These are phyloP conservation scores for Dentipellis fragilis DNA, from an alignment of 768 basidiomycete species.

Conservation along the genomic window DNA sequence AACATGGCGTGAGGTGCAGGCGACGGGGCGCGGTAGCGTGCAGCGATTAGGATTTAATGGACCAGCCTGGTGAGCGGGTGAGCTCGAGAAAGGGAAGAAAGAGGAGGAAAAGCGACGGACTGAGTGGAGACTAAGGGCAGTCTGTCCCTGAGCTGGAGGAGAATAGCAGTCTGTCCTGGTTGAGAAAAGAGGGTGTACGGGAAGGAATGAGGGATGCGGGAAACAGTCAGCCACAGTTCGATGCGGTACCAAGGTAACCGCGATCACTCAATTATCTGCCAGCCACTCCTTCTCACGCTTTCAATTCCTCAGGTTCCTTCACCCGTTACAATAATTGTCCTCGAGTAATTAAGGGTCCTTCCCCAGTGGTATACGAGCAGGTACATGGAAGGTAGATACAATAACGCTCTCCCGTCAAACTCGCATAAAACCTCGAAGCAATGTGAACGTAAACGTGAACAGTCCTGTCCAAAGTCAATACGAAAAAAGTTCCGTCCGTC, in stretches of 20 bases:
- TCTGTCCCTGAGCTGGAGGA: not conserved
- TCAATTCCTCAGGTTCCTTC: too few relatives aligned
- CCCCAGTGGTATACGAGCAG: not conserved
- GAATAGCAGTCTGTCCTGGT: not conserved
- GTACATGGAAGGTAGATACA: not conserved
- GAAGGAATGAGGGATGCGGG: conserved; percentile 12
- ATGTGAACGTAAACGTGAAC: not conserved
- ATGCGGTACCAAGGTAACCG: not conserved
- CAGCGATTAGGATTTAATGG: not conserved
- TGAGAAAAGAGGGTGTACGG: conserved; percentile 2
- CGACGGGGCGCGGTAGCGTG: not conserved
- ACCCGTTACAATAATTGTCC: not conserved
- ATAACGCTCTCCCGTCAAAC: not conserved
- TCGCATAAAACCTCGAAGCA: not conserved
- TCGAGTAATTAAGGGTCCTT: not conserved
- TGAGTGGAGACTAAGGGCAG: not conserved
- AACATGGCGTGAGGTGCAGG: conserved; percentile 32
- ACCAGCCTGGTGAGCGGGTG: conserved; percentile 8
- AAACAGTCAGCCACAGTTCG: conserved; percentile 2
- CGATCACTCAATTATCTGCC: not conserved
- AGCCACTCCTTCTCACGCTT: too few relatives aligned
- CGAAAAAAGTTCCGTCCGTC: not conserved
- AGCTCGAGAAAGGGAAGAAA: not conserved
- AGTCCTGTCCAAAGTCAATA: not conserved
- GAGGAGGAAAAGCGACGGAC: not conserved